A percentile compares a stretch with the other conserved stretches of the same genome.
Conservation (phyloP, 2,329 filamentous ascomycete species). For the Fusarium vanettenii region DNA sequence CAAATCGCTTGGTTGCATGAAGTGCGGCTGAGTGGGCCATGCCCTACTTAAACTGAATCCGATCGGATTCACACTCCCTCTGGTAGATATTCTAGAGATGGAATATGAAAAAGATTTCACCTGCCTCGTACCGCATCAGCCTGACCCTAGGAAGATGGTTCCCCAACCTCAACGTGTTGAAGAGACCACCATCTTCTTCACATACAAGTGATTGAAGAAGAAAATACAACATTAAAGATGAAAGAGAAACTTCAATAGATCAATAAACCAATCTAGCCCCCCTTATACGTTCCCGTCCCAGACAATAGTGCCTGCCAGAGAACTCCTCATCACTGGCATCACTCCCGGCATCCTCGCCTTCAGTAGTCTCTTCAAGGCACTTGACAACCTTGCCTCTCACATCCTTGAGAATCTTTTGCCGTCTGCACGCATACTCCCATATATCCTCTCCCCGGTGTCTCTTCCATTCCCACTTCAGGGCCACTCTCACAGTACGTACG, state of each 20-base stretch:
- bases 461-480: constrained; percentile 6
- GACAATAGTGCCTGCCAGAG: background rate
- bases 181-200: too few species aligned
- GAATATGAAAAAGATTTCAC: background rate
- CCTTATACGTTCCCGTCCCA: background rate
- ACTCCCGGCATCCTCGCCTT: too few species aligned
- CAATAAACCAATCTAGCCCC: background rate
- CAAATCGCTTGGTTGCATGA: background rate
- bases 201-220: background rate
- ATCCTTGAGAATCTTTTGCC: background rate
- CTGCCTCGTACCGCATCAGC: background rate
- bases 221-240: background rate
- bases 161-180: too few species aligned
- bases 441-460: background rate
- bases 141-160: background rate
- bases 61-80: background rate
- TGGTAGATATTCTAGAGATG: background rate
- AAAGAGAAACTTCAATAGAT: background rate
- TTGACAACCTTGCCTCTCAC: background rate
- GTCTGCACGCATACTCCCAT: background rate
- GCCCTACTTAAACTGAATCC: background rate
- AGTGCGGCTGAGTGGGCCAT: background rate
- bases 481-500: background rate
- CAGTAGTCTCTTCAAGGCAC: background rate
- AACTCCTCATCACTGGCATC: background rate